Evolutionary conservation across 2,329 filamentous ascomycete species (phyloP).

Genomic region (Sarocladiaceae sp.): DNA sequence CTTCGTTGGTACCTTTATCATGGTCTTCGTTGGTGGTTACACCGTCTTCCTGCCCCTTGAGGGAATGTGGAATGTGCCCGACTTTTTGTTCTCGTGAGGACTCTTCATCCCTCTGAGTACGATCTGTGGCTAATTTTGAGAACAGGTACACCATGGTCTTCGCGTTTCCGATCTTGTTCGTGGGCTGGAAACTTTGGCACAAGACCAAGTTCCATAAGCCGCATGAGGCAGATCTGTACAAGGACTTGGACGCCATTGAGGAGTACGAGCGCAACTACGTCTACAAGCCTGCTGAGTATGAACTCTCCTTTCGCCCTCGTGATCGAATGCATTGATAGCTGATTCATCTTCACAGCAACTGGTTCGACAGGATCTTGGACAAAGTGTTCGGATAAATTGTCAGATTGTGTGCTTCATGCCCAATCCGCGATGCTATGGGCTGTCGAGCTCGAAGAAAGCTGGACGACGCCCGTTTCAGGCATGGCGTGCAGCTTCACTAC

Average conservation of each 20-base stretch:
- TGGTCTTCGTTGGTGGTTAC: conserved; percentile 74
- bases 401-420: too few relatives aligned
- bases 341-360: conserved; percentile 17
- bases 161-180: conserved; percentile 64
- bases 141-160: conserved; percentile 67
- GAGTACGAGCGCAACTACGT: conserved; percentile 62
- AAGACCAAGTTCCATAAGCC: conserved; percentile 54
- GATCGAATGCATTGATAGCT: neutral
- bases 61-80: conserved; percentile 61
- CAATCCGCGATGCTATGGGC: too few relatives aligned
- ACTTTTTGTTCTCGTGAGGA: conserved; percentile 66
- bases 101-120: neutral
- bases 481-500: too few relatives aligned
- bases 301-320: conserved; percentile 17
- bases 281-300: conserved; percentile 45
- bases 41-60: conserved; percentile 63
- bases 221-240: conserved; percentile 57
- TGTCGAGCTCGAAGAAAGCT: too few relatives aligned
- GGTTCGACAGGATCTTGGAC: conserved; percentile 14
- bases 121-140: conserved; percentile 11
- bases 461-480: too few relatives aligned
- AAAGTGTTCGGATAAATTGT: conserved; percentile 14
- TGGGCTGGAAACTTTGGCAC: conserved; percentile 68
- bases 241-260: conserved; percentile 62
- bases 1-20: conserved; percentile 58